phyloP scores from a whole-genome alignment of 1,139 yeast species.

The Yamadazyma diospyri region DNA sequence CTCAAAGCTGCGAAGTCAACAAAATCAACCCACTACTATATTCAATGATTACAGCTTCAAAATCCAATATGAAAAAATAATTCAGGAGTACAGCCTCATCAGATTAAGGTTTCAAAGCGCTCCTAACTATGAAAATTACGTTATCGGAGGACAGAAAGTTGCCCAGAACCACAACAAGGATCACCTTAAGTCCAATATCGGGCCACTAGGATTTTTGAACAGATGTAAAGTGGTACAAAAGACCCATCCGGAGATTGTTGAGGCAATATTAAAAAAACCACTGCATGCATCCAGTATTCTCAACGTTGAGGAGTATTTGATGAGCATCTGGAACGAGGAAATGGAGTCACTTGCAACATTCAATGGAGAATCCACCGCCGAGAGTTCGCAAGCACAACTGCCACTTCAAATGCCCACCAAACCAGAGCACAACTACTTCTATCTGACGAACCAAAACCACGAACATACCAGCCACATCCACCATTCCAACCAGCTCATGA shows the following conservation, averaged over 20 bases:
- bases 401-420: not conserved
- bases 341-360: conserved; percentile 5
- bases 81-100: conserved; percentile 37
- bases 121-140: conserved; percentile 10
- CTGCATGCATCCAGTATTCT: conserved; percentile 1
- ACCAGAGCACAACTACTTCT: not conserved
- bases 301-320: conserved; percentile 7
- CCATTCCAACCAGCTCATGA: not conserved
- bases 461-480: not conserved
- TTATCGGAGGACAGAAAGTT: conserved; percentile 6
- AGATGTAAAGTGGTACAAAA: conserved; percentile 7
- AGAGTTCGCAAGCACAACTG: conserved; percentile 3
- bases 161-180: conserved; percentile 2
- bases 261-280: not conserved
- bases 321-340: conserved; percentile 12
- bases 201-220: conserved; percentile 16
- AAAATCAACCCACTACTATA: conserved; percentile 1
- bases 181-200: conserved; percentile 12
- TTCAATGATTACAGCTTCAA: conserved; percentile 22
- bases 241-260: not conserved
- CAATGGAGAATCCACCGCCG: not conserved
- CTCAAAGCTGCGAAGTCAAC: conserved; percentile 8
- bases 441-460: not conserved
- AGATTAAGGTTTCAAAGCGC: conserved; percentile 29
- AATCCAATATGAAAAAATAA: conserved; percentile 37